Evolutionary conservation across 257 asterid genomes (phyloP), one percentile per base, ranked within the genome.

Genomic region (Solanum sejunctum): DNA sequence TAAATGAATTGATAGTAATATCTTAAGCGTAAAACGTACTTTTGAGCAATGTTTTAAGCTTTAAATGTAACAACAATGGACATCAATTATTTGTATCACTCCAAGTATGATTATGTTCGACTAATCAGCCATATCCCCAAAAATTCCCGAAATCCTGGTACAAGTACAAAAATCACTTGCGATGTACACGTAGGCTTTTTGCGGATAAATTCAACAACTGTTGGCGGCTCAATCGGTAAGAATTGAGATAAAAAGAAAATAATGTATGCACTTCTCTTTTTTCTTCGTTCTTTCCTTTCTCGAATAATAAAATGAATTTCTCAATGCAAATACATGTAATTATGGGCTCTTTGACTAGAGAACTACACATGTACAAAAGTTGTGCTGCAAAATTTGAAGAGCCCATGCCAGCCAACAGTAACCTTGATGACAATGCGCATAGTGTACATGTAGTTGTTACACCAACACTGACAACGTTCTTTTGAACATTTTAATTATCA

Each of bases 401-500:
- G 26, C 52, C 47, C 49, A 21, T 15, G 3, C 82, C 82, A 17
- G 47, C 18, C 64, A 70, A 70, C 16, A 52, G 47, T 16, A 51
- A 26, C 82, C 82, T 77, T 15, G 45, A 49, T 23, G 9, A 49
- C 12, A 7, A 49, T 23, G 49, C 13, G 16, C 43, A 23, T 23
- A 9, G 82, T 26, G 82, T 52, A 78, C 49, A 18, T 70, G 10
- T 18, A 70, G 28, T 70, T 67, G 75, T 67, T 70, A 39, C 54
- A 70, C 79, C 79, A 70, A 39, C 51, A 10, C 49, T 36, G 47
- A 21, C 77, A 16, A 67, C 28, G 28, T 78, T 52, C 16, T 51
- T 78, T 52, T 52, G 5, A 28, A 78, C 82, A 75, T 81, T 75
- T 85, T 85, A 85, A 28, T 79, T 85, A 47, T 45, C 83, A 88